Conservation (phyloP, 352 stramenopile genomes). For the Plasmopara halstedii region DNA sequence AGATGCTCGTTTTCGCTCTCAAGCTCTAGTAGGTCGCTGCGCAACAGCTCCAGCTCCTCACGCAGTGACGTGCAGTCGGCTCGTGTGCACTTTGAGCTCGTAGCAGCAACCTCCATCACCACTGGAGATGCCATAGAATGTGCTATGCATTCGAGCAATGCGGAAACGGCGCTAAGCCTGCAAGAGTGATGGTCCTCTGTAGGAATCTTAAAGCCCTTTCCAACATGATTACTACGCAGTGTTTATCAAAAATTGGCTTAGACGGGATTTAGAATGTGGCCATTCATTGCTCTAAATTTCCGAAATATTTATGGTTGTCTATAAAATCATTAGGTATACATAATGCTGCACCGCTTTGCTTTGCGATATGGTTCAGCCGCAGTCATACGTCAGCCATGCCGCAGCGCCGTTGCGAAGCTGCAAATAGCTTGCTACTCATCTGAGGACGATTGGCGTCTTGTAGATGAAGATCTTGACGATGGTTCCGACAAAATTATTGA, state of each 20-base stretch:
- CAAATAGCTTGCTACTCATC: conserved; percentile 38
- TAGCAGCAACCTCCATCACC: not conserved
- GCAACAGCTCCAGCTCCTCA: conserved; percentile 55
- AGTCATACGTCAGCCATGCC: conserved; percentile 22
- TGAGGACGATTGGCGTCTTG: conserved; percentile 42
- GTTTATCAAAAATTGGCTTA: not conserved
- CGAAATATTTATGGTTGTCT: too few relatives aligned
- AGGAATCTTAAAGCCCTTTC: not conserved
- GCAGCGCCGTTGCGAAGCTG: conserved; percentile 19
- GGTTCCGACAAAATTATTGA: conserved; percentile 60
- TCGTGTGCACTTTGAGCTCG: conserved; percentile 28
- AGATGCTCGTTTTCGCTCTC: conserved; percentile 58
- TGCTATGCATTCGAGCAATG: conserved; percentile 6
- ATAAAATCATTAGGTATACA: too few relatives aligned
- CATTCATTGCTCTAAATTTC: too few relatives aligned
- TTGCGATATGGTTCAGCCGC: conserved; percentile 26
- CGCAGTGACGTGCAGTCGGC: conserved; percentile 57
- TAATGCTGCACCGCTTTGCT: conserved; percentile 62
- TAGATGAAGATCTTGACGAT: conserved; percentile 58
- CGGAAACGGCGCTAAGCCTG: conserved; percentile 5
- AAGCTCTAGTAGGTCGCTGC: conserved; percentile 51
- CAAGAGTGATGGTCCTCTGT: conserved; percentile 10
- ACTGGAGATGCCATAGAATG: conserved; percentile 14
- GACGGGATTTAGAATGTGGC: not conserved
- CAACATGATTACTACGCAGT: not conserved